These are phyloP conservation scores for Phytomonas francai DNA, from an alignment of 208 protist species.

Conservation along the genomic window DNA sequence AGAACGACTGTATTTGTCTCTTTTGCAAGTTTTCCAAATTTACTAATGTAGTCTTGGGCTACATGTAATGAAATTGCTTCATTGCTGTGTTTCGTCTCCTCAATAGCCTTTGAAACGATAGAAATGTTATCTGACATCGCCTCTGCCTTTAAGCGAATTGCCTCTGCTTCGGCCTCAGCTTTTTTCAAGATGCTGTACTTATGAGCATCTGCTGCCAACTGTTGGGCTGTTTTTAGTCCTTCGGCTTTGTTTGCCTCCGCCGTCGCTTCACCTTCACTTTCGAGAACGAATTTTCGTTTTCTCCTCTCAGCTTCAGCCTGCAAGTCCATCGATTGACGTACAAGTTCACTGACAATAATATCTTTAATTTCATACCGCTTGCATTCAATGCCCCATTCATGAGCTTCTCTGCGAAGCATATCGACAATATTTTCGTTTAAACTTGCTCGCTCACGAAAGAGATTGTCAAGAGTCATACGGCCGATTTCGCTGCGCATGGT, in stretches of 20 bases:
- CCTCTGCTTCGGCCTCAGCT: conserved; percentile 56
- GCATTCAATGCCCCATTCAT: conserved; percentile 94
- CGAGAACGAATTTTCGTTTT: conserved; percentile 92
- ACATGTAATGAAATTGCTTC: conserved; percentile 83
- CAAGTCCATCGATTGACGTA: conserved; percentile 94
- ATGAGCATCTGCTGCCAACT: conserved; percentile 84
- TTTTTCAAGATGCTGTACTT: conserved; percentile 57
- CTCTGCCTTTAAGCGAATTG: conserved; percentile 41
- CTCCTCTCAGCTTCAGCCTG: conserved; percentile 93
- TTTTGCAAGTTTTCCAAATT: conserved; percentile 88
- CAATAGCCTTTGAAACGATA: conserved; percentile 40
- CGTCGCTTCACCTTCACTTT: conserved; percentile 89
- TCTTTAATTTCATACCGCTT: conserved; percentile 96
- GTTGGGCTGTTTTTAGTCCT: conserved; percentile 75
- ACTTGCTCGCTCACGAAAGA: conserved; percentile 89
- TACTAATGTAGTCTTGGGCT: conserved; percentile 89
- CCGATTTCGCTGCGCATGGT: conserved; percentile 96
- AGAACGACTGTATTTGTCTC: conserved; percentile 93
- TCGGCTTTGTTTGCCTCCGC: conserved; percentile 88
- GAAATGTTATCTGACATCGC: conserved; percentile 66
- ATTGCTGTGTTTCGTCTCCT: conserved; percentile 25
- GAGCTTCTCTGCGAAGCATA: conserved; percentile 83
- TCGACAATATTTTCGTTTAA: conserved; percentile 92
- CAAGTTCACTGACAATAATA: conserved; percentile 89
- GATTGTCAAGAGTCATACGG: conserved; percentile 90